Base-by-base conservation (phyloP, 257 asterid genomes). In the Ilex aquifolium region DNA sequence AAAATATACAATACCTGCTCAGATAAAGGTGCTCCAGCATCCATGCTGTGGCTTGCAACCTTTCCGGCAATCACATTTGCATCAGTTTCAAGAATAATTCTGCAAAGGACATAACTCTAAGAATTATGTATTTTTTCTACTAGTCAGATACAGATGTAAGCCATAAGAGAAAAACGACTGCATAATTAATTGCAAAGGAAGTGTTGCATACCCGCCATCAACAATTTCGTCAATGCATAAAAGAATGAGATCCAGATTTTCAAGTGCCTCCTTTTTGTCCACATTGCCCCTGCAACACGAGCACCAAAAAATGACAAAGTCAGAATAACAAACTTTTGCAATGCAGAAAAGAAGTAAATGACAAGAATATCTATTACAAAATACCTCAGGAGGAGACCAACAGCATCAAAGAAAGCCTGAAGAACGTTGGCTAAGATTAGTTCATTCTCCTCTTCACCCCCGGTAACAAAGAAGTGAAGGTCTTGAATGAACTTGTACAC, bases 381-480 rank as follows among this genome's bases (percentile, higher is more conserved):
- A 50, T 76, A 88, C 96, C 93, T 88, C 66, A 88, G 95, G 16
- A 88, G 77, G 64, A 83, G 73, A 65, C 78, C 85, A 59, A 84
- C 88, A 56, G 95, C 88, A 67, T 84, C 96, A 76, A 79, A 84
- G 72, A 82, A 80, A 52, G 88, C 95, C 72, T 79, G 85, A 66
- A 88, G 96, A 64, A 82, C 95, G 54, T 84, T 67, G 56, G 90
- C 78, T 69, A 88, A 73, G 56, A 88, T 82, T 55, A 88, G 65
- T 79, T 88, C 95, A 69, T 88, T 88, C 77, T 86, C 95, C 49
- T 82, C 78, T 78, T 86, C 96, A 67, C 92, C 74, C 39, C 96
- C 95, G 29, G 83, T 82, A 59, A 88, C 95, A 72, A 73, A 88
- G 68, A 88, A 86, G 73, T 86, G 95, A 63, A 88, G 90, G 77